These are phyloP conservation scores for Zalerion maritima DNA, from an alignment of 495 filamentous ascomycete genomes.

Conservation along the genomic window DNA sequence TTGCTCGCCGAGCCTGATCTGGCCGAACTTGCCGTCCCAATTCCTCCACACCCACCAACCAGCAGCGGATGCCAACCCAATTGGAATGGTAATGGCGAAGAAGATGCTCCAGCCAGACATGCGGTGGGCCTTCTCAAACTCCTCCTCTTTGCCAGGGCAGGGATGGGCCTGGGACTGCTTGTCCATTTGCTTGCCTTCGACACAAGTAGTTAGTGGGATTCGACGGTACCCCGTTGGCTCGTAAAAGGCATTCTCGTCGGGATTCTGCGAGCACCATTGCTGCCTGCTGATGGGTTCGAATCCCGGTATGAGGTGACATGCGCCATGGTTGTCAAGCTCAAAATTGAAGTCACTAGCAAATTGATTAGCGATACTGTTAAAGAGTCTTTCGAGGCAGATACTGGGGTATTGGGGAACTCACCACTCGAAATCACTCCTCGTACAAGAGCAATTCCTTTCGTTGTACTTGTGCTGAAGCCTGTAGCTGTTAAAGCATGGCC, in stretches of 20 bases:
- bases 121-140: constrained; percentile 53
- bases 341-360: constrained; percentile 78
- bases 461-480: constrained; percentile 52
- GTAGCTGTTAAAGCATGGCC: constrained; percentile 64
- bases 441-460: constrained; percentile 64
- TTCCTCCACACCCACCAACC: constrained; percentile 80
- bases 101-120: constrained; percentile 65
- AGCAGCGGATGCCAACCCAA: constrained; percentile 48
- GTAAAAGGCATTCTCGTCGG: constrained; percentile 55
- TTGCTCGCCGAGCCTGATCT: constrained; percentile 67
- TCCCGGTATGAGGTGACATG: constrained; percentile 61
- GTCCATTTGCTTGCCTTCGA: constrained; percentile 58
- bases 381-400: no score
- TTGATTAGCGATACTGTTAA: constrained; percentile 7
- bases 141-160: constrained; percentile 63
- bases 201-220: constrained; percentile 75
- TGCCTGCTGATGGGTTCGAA: constrained; percentile 48
- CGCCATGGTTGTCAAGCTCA: constrained; percentile 56
- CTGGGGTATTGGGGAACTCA: constrained; percentile 28
- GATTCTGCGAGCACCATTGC: constrained; percentile 50
- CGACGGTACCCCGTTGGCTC: constrained; percentile 79
- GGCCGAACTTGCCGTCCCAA: constrained; percentile 82
- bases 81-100: constrained; percentile 64
- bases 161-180: constrained; percentile 36
- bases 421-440: constrained; percentile 85